Conservation (phyloP, 805 yeast genomes). For the Saccharomycopsis fibuligera region DNA sequence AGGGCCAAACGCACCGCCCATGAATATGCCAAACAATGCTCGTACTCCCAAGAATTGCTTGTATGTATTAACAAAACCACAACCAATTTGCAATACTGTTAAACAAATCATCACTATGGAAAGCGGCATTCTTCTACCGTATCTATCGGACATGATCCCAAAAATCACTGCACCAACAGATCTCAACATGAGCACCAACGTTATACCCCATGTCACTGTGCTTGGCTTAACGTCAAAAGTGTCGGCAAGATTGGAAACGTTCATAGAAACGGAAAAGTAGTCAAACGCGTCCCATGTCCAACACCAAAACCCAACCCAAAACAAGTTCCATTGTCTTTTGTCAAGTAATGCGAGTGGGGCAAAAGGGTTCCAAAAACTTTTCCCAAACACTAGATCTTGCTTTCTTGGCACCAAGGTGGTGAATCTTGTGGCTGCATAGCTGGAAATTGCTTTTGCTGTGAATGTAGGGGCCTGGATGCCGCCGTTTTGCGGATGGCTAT, state of each 20-base stretch:
- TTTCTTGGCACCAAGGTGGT: conserved; percentile 12
- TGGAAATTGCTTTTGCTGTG: not conserved
- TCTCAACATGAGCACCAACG: conserved; percentile 61
- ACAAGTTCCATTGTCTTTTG: conserved; percentile 47
- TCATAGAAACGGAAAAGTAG: conserved; percentile 56
- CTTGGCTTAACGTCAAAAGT: conserved; percentile 38
- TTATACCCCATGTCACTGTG: conserved; percentile 66
- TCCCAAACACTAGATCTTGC: conserved; percentile 8
- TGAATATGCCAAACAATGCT: conserved; percentile 52
- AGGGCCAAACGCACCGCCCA: conserved; percentile 59
- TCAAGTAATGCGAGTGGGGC: conserved; percentile 34
- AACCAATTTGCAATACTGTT: conserved; percentile 52
- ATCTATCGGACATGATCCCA: conserved; percentile 53
- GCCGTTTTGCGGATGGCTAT: too few species aligned
- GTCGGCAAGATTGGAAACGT: conserved; percentile 44
- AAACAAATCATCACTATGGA: conserved; percentile 40
- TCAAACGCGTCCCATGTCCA: conserved; percentile 76
- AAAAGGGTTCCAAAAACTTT: conserved; percentile 22
- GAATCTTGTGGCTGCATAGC: conserved; percentile 12
- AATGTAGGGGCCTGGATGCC: not conserved
- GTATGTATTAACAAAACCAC: conserved; percentile 54
- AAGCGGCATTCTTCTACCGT: conserved; percentile 58
- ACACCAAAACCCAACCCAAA: conserved; percentile 51
- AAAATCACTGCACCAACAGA: conserved; percentile 60
- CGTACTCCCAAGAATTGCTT: conserved; percentile 55